Base-by-base conservation (phyloP, 106 monocot genomes). In the Dendrobium officinale region DNA sequence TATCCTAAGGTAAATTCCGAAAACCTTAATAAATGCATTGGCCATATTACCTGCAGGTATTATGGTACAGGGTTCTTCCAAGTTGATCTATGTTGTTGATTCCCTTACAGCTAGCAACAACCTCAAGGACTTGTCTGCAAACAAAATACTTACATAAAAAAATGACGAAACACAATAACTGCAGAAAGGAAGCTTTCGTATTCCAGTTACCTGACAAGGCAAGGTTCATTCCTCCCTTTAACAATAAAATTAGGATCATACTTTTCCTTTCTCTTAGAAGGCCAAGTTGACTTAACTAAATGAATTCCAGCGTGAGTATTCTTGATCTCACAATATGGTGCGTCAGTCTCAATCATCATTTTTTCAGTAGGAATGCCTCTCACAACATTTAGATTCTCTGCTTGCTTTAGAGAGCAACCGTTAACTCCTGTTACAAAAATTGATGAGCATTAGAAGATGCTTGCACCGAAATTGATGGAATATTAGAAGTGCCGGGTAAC, bases 311-410 rank as follows among this genome's bases (percentile, higher is more conserved):
- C 99, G 90, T 99, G 95, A 80, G 90, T 95, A 85, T 85, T 99
- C 83, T 84, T 95, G 20, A 99, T 95, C 67, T 95, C 99, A 85
- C 99, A 99, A 67, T 99, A 99, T 79, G 99, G 99, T 59, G 99
- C 93, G 68, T 95, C 99, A 48, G 99, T 99, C 77, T 99, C 99
- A 85, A 99, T 95, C 95, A 99, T 93, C 87, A 99, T 91, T 83
- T 88, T 91, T 80, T 93, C 93, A 42, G 82, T 83, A 37, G 99
- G 95, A 85, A 95, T 93, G 75, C 86, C 86, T 86, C 70, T 88
- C 54, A 95, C 31, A 72, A 87, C 91, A 75, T 89, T 90, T 55
- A 99, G 87, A 86, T 99, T 99, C 64, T 90, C 91, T 75, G 48
- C 56, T 56, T 91, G 93, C 79, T 93, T 99, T 42, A 99, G 80